phyloP scores from a whole-genome alignment of 768 basidiomycete species.

The Suillus fuscotomentosus region DNA sequence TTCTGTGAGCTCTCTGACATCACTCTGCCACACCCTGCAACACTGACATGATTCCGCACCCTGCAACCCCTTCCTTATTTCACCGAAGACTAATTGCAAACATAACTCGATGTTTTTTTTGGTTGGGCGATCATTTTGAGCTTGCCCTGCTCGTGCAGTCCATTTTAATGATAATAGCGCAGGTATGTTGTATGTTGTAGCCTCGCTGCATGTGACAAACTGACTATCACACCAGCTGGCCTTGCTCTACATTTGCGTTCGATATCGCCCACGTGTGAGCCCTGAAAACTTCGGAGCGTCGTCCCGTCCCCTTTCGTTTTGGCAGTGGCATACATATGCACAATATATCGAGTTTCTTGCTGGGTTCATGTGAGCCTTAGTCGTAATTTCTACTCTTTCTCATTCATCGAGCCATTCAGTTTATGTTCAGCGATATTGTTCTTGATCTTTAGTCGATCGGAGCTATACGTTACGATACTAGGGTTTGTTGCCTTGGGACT shows the following conservation, averaged over 20 bases:
- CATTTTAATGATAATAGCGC: slow-evolving; percentile 80
- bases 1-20: slow-evolving; percentile 48
- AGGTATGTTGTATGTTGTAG: slow-evolving; percentile 44
- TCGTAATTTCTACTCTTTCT: slow-evolving; percentile 8
- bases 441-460: slow-evolving; percentile 67
- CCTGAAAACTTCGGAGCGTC: slow-evolving; percentile 61
- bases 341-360: slow-evolving; percentile 85
- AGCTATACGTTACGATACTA: slow-evolving; percentile 57
- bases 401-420: slow-evolving; percentile 25
- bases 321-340: slow-evolving; percentile 80
- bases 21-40: slow-evolving; percentile 8
- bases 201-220: slow-evolving; percentile 11
- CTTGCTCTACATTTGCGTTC: slow-evolving; percentile 78
- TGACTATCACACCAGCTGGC: slow-evolving; percentile 50
- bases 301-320: slow-evolving; percentile 69
- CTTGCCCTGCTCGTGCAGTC: slow-evolving; percentile 76
- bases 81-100: slow-evolving; percentile 68
- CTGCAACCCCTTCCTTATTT: slow-evolving; percentile 10
- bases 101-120: slow-evolving; percentile 88
- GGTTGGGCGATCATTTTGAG: slow-evolving; percentile 82
- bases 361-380: slow-evolving; percentile 57
- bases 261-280: slow-evolving; percentile 59
- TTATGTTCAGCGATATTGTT: slow-evolving; percentile 72
- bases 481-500: slow-evolving; percentile 80
- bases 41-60: slow-evolving; percentile 9